These are phyloP conservation scores for Lolium rigidum DNA, from an alignment of 176 grass and related monocot species.

Conservation along the genomic window DNA sequence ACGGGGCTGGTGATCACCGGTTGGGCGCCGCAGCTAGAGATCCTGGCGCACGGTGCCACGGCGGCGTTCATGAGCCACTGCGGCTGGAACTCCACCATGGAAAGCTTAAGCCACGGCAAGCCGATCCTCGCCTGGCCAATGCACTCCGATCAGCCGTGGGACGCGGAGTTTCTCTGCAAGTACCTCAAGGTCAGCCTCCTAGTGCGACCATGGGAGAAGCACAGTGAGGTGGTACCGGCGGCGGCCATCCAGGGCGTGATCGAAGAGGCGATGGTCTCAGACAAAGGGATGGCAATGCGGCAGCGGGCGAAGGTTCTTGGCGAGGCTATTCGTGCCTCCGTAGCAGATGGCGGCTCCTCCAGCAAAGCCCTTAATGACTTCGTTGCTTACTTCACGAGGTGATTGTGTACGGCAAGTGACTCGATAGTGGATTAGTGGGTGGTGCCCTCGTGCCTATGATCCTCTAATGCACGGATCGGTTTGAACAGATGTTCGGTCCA, in stretches of 20 bases:
- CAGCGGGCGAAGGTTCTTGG: no score
- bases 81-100: slow-evolving; percentile 83
- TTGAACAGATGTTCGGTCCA: no score
- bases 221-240: slow-evolving; percentile 31
- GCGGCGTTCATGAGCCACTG: slow-evolving; percentile 87
- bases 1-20: slow-evolving; percentile 55
- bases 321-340: no score
- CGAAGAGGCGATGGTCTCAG: not conserved
- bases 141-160: slow-evolving; percentile 59
- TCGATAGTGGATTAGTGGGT: no score
- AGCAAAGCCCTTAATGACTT: no score
- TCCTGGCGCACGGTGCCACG: slow-evolving; percentile 56
- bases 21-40: slow-evolving; percentile 86
- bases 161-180: slow-evolving; percentile 55
- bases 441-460: no score
- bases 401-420: no score
- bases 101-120: slow-evolving; percentile 24
- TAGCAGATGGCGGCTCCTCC: no score
- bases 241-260: slow-evolving; percentile 42
- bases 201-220: slow-evolving; percentile 17
- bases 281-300: no score
- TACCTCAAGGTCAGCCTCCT: slow-evolving; percentile 17
- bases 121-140: slow-evolving; percentile 64
- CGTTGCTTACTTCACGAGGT: no score
- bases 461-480: no score